Evolutionary conservation across 108 stramenopile genomes (phyloP).

Genomic region (Seminavis robusta): DNA sequence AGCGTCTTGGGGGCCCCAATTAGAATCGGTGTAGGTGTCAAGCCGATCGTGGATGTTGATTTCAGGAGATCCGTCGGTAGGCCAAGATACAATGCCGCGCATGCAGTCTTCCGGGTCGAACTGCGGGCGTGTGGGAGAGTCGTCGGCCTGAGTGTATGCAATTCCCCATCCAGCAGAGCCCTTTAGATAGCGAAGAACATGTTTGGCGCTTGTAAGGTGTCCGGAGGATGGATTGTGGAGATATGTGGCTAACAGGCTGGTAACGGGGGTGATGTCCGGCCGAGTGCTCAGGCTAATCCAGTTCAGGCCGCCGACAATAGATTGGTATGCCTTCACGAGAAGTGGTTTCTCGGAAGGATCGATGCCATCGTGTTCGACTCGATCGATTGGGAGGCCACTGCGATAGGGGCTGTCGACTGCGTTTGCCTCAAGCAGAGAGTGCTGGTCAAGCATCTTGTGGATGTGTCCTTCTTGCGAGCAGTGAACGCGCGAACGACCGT

Average conservation of each 20-base stretch:
- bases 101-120: too few relatives aligned
- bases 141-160: too few relatives aligned
- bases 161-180: too few relatives aligned
- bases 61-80: too few relatives aligned
- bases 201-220: too few relatives aligned
- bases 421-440: neutral
- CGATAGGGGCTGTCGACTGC: slow-evolving; percentile 15
- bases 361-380: neutral
- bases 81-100: too few relatives aligned
- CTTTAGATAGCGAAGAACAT: too few relatives aligned
- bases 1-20: slow-evolving; percentile 1
- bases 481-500: slow-evolving; percentile 12
- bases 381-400: slow-evolving; percentile 19
- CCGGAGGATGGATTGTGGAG: neutral
- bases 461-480: slow-evolving; percentile 22
- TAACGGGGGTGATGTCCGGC: neutral
- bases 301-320: neutral
- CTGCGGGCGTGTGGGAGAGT: too few relatives aligned
- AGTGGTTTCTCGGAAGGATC: neutral
- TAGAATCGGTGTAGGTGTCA: neutral
- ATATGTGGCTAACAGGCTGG: neutral
- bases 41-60: too few relatives aligned
- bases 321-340: neutral
- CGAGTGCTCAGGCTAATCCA: neutral
- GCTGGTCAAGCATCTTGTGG: slow-evolving; percentile 5